A percentile compares a stretch with the other conserved stretches of the same genome.
Evolutionary conservation across 495 filamentous ascomycete species (phyloP).

Genomic region (Penicillium daleae): DNA sequence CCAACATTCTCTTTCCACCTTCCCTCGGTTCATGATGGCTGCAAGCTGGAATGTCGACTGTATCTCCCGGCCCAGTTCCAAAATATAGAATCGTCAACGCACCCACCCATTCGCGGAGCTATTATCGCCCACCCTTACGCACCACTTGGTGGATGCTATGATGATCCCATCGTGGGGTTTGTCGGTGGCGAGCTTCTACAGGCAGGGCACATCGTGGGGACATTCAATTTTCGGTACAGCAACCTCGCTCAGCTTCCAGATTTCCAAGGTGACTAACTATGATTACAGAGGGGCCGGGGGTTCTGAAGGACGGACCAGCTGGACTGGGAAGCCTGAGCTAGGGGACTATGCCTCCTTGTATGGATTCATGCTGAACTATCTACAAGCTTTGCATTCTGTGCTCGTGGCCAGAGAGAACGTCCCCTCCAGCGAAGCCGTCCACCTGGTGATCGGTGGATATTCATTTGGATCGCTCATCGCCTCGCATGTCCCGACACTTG

Average conservation of each 20-base stretch:
- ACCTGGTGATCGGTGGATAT: conserved; percentile 76
- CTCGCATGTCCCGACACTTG: conserved; percentile 65
- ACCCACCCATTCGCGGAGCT: conserved; percentile 59
- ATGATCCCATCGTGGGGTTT: conserved; percentile 75
- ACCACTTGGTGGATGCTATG: conserved; percentile 80
- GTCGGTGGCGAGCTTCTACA: conserved; percentile 64
- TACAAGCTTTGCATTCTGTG: conserved; percentile 46
- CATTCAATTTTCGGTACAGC: conserved; percentile 88
- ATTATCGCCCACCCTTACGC: conserved; percentile 93
- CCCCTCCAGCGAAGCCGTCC: conserved; percentile 11
- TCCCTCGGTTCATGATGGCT: conserved; percentile 82
- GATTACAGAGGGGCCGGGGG: conserved; percentile 70
- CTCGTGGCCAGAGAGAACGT: neutral
- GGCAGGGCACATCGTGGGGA: conserved; percentile 74
- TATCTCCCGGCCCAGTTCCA: conserved; percentile 62
- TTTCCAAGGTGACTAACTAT: neutral
- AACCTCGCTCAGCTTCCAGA: neutral
- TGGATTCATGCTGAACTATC: conserved; percentile 75
- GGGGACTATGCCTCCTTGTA: conserved; percentile 80
- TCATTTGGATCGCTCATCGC: conserved; percentile 89
- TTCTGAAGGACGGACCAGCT: conserved; percentile 78
- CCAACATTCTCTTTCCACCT: conserved; percentile 65
- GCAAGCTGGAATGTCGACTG: conserved; percentile 74
- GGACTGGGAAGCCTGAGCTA: conserved; percentile 79
- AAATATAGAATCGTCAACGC: conserved; percentile 25